Evolutionary conservation across 225 moss, liverwort and hornwort genomes (phyloP).

Genomic region (Takakia lepidozioides): DNA sequence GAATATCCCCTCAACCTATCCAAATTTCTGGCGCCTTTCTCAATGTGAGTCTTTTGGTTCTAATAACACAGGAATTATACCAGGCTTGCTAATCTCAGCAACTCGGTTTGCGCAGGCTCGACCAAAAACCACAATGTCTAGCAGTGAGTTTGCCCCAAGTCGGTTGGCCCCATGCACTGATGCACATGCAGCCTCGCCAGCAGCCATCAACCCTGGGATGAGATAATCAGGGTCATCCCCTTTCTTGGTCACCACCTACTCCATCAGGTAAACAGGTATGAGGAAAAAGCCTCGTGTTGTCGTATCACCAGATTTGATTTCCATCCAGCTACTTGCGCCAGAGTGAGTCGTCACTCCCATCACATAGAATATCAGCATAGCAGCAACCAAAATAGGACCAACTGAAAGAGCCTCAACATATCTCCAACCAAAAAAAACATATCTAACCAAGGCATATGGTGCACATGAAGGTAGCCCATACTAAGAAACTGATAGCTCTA

Average conservation of each 20-base stretch:
- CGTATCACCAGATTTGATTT: too few species aligned
- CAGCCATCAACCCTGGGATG: constrained; percentile 74
- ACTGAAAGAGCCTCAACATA: too few species aligned
- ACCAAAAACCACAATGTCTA: constrained; percentile 94
- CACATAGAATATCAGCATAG: too few species aligned
- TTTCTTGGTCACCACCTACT: constrained; percentile 78
- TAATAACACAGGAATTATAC: constrained; percentile 17
- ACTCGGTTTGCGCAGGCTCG: constrained; percentile 90
- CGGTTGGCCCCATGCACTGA: constrained; percentile 75
- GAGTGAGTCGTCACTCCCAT: too few species aligned
- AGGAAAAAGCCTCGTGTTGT: too few species aligned
- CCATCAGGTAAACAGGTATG: constrained; percentile 9
- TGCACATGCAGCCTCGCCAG: constrained; percentile 64
- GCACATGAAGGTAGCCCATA: too few species aligned
- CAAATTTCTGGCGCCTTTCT: neutral
- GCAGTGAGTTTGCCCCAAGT: constrained; percentile 88
- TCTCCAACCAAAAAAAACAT: too few species aligned
- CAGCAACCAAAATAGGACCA: too few species aligned
- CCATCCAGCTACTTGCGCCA: too few species aligned
- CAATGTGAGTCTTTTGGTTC: neutral
- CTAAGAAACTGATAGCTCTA: neutral
- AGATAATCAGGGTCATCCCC: constrained; percentile 56
- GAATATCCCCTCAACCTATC: too few species aligned
- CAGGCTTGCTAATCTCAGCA: constrained; percentile 64
- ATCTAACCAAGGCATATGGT: too few species aligned